Conservation (phyloP, 2,329 filamentous ascomycete genomes). For the Verticillium albo-atrum region DNA sequence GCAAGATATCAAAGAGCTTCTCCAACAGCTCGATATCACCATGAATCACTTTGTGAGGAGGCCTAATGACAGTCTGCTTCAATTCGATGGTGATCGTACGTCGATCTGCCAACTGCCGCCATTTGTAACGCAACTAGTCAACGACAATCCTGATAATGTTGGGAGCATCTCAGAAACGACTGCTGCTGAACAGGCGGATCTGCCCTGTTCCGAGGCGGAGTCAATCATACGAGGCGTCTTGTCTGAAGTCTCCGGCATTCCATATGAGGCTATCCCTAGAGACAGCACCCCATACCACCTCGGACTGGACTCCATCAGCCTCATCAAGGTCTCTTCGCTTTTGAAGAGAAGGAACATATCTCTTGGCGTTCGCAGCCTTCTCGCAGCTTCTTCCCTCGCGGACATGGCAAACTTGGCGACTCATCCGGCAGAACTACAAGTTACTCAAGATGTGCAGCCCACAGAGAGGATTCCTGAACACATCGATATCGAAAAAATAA, state of each 20-base stretch:
- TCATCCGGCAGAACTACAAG: background rate
- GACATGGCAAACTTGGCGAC: slow-evolving; percentile 49
- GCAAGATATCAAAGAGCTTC: slow-evolving; percentile 41
- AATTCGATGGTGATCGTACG: slow-evolving; percentile 44
- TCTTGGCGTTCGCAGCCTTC: slow-evolving; percentile 66
- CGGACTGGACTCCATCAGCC: slow-evolving; percentile 86
- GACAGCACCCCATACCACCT: slow-evolving; percentile 73
- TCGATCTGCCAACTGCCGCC: slow-evolving; percentile 62
- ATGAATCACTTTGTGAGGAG: slow-evolving; percentile 50
- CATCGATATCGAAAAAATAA: slow-evolving; percentile 32
- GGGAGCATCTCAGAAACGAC: no score
- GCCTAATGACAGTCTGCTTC: slow-evolving; percentile 46
- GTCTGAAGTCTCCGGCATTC: slow-evolving; percentile 55
- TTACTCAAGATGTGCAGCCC: no score
- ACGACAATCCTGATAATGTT: background rate
- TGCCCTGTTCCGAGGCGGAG: slow-evolving; percentile 29
- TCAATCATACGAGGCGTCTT: slow-evolving; percentile 41
- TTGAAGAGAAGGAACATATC: slow-evolving; percentile 59
- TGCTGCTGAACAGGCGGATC: background rate
- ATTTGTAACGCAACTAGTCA: slow-evolving; percentile 22
- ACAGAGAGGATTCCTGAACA: slow-evolving; percentile 18
- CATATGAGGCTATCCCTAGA: slow-evolving; percentile 51
- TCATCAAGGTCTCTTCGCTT: slow-evolving; percentile 75
- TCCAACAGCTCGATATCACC: slow-evolving; percentile 55
- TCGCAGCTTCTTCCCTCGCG: slow-evolving; percentile 59